Evolutionary conservation across 1,284 basidiomycete genomes (phyloP), one percentile per base, ranked within the genome.

Genomic region (Athelia psychrophila): DNA sequence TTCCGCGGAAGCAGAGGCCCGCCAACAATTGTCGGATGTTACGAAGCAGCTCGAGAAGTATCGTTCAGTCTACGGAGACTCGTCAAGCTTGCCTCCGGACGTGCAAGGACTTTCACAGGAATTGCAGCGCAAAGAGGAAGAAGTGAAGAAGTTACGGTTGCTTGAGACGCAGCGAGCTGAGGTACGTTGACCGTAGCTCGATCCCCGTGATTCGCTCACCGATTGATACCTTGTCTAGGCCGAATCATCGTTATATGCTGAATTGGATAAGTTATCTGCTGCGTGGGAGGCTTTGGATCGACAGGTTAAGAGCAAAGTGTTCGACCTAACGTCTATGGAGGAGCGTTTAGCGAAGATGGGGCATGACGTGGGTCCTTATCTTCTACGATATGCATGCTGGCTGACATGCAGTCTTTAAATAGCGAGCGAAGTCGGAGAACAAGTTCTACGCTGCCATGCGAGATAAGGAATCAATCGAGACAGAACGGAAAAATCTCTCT

Each of bases 361-460:
- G 18, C 75, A 81, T 22, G 91, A 94, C 64, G 91, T 91, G 56
- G 48, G 77, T 65, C 44, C 19, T 30, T 19, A 45, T 52, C 42
- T 22, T 12, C 24, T 16, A 5, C 44, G 20, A 42, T 18, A 6
- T 22, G 6, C 24, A 33, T 51, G 42, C 2, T 46, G 15, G 48
- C 19, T n/a, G 8, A 24, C 16, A 50, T 48, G 19, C 22, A 46
- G 52, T 48, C 53, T n/a, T 38, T 49, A 19, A 52, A 30, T 61
- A 89, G 83, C 90, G 84, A 86, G 91, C 93, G 13, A 98, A 96
- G 71, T 86, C 91, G 19, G 95, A 98, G 62, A 97, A 95, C 76
- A 97, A 95, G 71, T 98, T 87, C 69, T 98, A 88, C 66, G 83
- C 91, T 23, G 86, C 89, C 4, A 93, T 96, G 88, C 85, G 93